Conservation (phyloP, 495 filamentous ascomycete species). For the Xylona heveae region DNA sequence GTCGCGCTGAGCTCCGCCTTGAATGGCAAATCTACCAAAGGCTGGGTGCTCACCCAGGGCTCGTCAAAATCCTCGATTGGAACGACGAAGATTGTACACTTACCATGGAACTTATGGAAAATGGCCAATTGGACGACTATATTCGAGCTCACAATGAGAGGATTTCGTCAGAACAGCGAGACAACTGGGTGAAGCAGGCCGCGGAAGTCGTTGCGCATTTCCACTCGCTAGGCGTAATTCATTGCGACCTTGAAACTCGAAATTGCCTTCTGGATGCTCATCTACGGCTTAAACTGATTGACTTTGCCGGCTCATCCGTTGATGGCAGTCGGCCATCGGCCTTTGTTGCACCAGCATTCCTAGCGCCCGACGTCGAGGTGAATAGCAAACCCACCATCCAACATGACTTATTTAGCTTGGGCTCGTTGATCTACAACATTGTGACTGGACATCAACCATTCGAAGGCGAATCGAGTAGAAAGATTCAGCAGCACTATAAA, state of each 20-base stretch:
- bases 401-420: slow-evolving; percentile 12
- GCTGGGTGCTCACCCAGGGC: slow-evolving; percentile 6
- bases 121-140: slow-evolving; percentile 13
- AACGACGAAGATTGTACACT: slow-evolving; percentile 5
- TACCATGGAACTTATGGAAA: slow-evolving; percentile 14
- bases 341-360: slow-evolving; percentile 8
- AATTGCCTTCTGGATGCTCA: slow-evolving; percentile 12
- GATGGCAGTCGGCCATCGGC: slow-evolving; percentile 13
- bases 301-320: slow-evolving; percentile 13
- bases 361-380: slow-evolving; percentile 9
- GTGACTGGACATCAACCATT: slow-evolving; percentile 11
- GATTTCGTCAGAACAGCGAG: slow-evolving; percentile 7
- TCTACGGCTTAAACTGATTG: slow-evolving; percentile 11
- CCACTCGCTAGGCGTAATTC: slow-evolving; percentile 10
- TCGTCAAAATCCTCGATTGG: slow-evolving; percentile 6
- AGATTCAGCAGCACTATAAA: slow-evolving; percentile 11
- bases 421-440: slow-evolving; percentile 14
- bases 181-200: slow-evolving; percentile 11
- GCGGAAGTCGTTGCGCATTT: slow-evolving; percentile 11
- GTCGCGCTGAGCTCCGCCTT: slow-evolving; percentile 5
- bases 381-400: slow-evolving; percentile 8
- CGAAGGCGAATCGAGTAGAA: slow-evolving; percentile 10
- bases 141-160: slow-evolving; percentile 8
- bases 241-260: slow-evolving; percentile 12
- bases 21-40: slow-evolving; percentile 7